Evolutionary conservation across 2,329 filamentous ascomycete genomes (phyloP).

Genomic region (Penicillium janthinellum): DNA sequence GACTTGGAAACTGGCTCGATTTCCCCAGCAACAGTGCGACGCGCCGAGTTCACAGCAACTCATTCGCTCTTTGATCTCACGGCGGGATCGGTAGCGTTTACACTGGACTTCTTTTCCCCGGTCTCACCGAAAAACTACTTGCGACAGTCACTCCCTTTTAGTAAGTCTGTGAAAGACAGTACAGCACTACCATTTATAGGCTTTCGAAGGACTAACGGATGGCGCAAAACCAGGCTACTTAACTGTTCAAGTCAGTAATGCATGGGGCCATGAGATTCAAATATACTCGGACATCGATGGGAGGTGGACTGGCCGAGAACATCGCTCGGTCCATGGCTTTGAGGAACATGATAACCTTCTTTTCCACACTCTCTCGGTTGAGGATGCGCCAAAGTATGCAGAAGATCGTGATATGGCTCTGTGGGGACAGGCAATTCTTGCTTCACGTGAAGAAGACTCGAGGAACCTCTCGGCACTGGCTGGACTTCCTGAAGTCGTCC

Average conservation of each 20-base stretch:
- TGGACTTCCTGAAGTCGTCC: conserved; percentile 32
- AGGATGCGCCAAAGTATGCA: conserved; percentile 35
- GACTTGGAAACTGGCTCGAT: conserved; percentile 26
- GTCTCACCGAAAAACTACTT: conserved; percentile 46
- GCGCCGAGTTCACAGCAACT: conserved; percentile 46
- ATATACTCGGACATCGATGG: conserved; percentile 49
- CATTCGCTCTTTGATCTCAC: conserved; percentile 45
- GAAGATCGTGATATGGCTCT: conserved; percentile 45
- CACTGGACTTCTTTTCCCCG: conserved; percentile 50
- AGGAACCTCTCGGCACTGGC: conserved; percentile 35
- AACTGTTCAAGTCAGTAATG: conserved; percentile 38
- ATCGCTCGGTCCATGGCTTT: conserved; percentile 28
- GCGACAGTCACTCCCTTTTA: conserved; percentile 49
- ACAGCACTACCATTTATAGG: background rate
- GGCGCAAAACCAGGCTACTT: conserved; percentile 37
- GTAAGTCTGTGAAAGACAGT: conserved; percentile 21
- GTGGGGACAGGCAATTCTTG: conserved; percentile 47
- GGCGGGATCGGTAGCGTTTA: conserved; percentile 39
- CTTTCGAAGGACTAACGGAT: conserved; percentile 10
- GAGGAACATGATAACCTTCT: conserved; percentile 27
- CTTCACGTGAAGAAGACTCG: conserved; percentile 33
- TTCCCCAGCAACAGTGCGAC: conserved; percentile 36
- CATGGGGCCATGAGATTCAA: conserved; percentile 36
- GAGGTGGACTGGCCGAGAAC: conserved; percentile 44
- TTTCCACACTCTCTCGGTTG: conserved; percentile 37